A percentile compares a stretch with the other conserved stretches of the same genome.
These are phyloP conservation scores for Lactarius vividus DNA, from an alignment of 768 basidiomycete species.

Conservation along the genomic window DNA sequence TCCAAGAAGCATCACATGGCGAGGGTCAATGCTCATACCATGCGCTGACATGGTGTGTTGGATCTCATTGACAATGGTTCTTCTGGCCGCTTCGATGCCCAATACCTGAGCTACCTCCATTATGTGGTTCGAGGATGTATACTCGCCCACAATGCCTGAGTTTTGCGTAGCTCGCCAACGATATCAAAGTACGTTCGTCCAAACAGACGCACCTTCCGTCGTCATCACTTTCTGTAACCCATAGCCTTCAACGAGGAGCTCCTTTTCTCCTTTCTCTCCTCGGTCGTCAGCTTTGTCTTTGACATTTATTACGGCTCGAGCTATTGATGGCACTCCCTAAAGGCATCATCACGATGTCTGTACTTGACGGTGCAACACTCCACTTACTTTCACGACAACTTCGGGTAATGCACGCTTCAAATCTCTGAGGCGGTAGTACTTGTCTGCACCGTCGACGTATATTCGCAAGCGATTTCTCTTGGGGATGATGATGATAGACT, in stretches of 20 bases:
- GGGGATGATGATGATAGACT: constrained; percentile 78
- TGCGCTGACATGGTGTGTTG: constrained; percentile 96
- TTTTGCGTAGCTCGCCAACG: not conserved
- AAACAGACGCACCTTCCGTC: constrained; percentile 69
- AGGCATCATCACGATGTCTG: not conserved
- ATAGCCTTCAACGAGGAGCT: constrained; percentile 94
- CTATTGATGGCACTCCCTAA: constrained; percentile 82
- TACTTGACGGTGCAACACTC: not conserved
- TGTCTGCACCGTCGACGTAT: constrained; percentile 74
- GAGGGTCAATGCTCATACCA: constrained; percentile 97
- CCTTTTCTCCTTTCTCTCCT: constrained; percentile 85
- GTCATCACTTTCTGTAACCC: constrained; percentile 96
- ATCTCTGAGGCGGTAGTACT: constrained; percentile 80
- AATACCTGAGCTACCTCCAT: constrained; percentile 93
- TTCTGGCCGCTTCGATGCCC: constrained; percentile 96
- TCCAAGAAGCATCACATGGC: constrained; percentile 96
- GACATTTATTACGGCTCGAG: constrained; percentile 94
- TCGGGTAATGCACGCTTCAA: constrained; percentile 80
- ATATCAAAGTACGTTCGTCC: not conserved
- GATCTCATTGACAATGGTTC: constrained; percentile 95
- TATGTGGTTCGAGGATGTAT: constrained; percentile 95
- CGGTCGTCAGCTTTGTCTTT: constrained; percentile 80
- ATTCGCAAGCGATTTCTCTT: constrained; percentile 73
- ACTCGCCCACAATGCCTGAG: constrained; percentile 84
- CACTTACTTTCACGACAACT: constrained; percentile 84